Base-by-base conservation (phyloP, 2,329 filamentous ascomycete species). In the Pyrenophora tritici-repentis region DNA sequence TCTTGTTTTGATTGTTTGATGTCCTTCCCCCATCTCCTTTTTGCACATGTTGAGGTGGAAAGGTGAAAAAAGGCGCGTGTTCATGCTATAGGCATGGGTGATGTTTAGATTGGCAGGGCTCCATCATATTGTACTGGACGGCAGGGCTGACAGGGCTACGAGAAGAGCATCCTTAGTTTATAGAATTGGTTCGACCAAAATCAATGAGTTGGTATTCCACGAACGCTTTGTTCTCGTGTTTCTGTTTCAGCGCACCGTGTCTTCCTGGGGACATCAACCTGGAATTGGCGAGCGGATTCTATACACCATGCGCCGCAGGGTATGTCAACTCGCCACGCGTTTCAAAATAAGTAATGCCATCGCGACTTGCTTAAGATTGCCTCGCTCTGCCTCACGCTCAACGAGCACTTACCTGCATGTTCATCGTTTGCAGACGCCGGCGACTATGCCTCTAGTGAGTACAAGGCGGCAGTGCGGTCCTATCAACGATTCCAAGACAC, bases 141-240 rank as follows among this genome's bases (percentile, higher is more conserved):
- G 68, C 66, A 50, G 64, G 57, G 61, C 62, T 66, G 58, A 66
- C 66, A 57, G 53, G 55, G 61, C 51, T 65, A 61, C 64, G 58
- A 29, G 26, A 68, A 54, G 61, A 69, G 66, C 65, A 67, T 69
- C 64, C 66, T 65, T 67, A 71, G 53, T 61, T n/a, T 70, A 66
- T 57, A 68, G 61, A 70, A 65, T 63, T 55, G 60, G 58, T 60
- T 29, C 56, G 48, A 53, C 65, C 63, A 65, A 60, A 63, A 58
- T 20, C 55, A 59, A 56, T 45, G 45, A 59, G 53, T 58, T 57
- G 54, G 56, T 64, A 53, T 65, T 61, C 55, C 53, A 55, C 55
- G 50, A 46, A 47, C 51, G 40, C 50, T 39, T 48, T 20, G 36
- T 53, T 41, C 40, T 39, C 55, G 35, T 47, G 53, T 42, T 41